Percentiles rank a stretch among this genome's conserved stretches.
Evolutionary conservation across 2,329 filamentous ascomycete genomes (phyloP).

Genomic region (Aspergillus candidus): DNA sequence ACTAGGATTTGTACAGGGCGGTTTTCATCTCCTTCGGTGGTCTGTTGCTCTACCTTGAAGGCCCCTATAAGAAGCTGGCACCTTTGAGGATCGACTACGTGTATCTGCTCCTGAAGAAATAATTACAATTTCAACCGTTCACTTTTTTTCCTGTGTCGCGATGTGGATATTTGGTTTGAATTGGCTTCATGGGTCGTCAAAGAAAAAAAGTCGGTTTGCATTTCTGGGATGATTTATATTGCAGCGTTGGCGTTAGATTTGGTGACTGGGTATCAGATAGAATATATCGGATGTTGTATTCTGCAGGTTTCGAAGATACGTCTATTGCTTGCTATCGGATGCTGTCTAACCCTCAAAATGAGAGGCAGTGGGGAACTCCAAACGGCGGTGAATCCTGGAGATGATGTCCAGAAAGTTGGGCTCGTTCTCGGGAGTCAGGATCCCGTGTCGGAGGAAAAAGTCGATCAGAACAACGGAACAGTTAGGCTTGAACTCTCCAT

Average conservation of each 20-base stretch:
- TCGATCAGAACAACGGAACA: slow-evolving; percentile 79
- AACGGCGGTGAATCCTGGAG: slow-evolving; percentile 65
- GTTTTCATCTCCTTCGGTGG: slow-evolving; percentile 93
- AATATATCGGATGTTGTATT: slow-evolving; percentile 15
- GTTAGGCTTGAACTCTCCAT: slow-evolving; percentile 85
- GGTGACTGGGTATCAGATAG: slow-evolving; percentile 32
- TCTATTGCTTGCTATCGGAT: background rate
- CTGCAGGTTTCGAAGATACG: background rate
- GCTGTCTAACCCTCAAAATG: slow-evolving; percentile 13
- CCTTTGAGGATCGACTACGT: slow-evolving; percentile 87
- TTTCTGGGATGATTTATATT: slow-evolving; percentile 24
- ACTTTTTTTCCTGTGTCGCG: background rate
- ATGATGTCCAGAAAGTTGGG: slow-evolving; percentile 70
- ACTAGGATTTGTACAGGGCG: slow-evolving; percentile 56
- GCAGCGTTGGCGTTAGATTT: slow-evolving; percentile 40
- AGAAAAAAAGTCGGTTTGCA: slow-evolving; percentile 20
- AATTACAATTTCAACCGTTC: slow-evolving; percentile 8
- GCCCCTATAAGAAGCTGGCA: slow-evolving; percentile 92
- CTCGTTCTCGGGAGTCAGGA: slow-evolving; percentile 74
- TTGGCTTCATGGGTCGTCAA: slow-evolving; percentile 4
- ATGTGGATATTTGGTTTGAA: background rate
- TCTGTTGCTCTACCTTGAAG: slow-evolving; percentile 80
- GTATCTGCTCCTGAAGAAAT: slow-evolving; percentile 93
- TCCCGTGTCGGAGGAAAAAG: slow-evolving; percentile 80
- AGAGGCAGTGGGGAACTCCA: slow-evolving; percentile 70